Percentiles rank a stretch among this genome's conserved stretches.
Evolutionary conservation across 306 rosid genomes (phyloP).

Genomic region (Casuarina cunninghamiana): DNA sequence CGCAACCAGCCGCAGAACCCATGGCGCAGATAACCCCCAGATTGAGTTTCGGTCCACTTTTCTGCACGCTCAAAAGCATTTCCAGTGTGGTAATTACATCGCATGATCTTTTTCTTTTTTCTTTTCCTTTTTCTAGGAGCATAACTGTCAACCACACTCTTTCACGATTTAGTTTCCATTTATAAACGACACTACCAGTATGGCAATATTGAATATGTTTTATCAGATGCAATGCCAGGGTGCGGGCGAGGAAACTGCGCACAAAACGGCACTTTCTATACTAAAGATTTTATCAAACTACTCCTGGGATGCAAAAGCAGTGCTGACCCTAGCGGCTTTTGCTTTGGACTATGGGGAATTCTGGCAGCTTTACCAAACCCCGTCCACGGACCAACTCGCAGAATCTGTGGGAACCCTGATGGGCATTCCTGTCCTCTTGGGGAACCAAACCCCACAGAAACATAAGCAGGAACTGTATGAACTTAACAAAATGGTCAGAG

Average conservation of each 20-base stretch:
- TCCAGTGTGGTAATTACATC: conserved; percentile 20
- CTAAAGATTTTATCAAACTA: conserved; percentile 37
- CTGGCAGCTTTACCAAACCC: conserved; percentile 37
- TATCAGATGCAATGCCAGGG: conserved; percentile 40
- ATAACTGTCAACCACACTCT: no score
- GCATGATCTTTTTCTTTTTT: neutral
- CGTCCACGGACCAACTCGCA: conserved; percentile 32
- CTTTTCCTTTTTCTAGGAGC: no score
- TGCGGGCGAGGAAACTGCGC: conserved; percentile 33
- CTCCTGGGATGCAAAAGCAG: conserved; percentile 51
- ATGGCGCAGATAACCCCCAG: conserved; percentile 17
- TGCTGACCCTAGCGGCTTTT: conserved; percentile 51
- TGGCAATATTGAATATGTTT: neutral
- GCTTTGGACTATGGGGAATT: conserved; percentile 45
- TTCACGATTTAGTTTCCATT: no score
- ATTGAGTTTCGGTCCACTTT: conserved; percentile 21
- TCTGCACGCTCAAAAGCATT: conserved; percentile 25
- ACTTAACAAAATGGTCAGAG: no score
- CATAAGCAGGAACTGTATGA: no score
- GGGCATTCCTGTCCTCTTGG: no score
- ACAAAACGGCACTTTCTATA: conserved; percentile 39
- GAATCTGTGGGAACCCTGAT: no score
- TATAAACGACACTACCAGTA: no score
- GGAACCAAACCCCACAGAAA: no score
- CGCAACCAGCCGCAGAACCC: conserved; percentile 18